These are phyloP conservation scores for Thraustochytrium striatum DNA, from an alignment of 352 stramenopile genomes.

Conservation along the genomic window DNA sequence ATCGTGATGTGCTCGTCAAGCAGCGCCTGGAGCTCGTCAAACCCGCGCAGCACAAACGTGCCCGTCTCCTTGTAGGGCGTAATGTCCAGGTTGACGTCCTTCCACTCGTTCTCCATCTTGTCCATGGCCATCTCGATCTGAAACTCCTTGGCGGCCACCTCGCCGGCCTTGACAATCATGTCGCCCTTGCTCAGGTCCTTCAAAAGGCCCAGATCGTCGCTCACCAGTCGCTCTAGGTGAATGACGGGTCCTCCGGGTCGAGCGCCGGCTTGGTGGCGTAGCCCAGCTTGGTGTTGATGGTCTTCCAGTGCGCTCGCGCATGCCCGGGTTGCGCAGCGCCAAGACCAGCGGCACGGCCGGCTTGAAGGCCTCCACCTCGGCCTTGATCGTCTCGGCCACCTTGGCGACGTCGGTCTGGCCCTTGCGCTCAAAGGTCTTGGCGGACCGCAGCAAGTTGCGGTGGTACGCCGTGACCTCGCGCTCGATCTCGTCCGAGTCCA, in stretches of 20 bases:
- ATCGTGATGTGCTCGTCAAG: conserved; percentile 92
- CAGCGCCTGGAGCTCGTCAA: conserved; percentile 83
- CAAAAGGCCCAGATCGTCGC: conserved; percentile 70
- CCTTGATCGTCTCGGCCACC: conserved; percentile 78
- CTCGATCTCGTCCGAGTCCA: conserved; percentile 86
- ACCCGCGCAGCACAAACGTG: conserved; percentile 84
- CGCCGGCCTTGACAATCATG: conserved; percentile 79
- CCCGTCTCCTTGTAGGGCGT: conserved; percentile 82
- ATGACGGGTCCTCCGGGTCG: conserved; percentile 58
- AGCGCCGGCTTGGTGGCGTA: conserved; percentile 75
- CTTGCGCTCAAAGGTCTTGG: conserved; percentile 87
- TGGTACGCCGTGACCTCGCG: conserved; percentile 75
- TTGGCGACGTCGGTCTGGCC: conserved; percentile 73
- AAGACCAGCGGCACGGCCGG: conserved; percentile 80
- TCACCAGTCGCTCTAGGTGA: conserved; percentile 61
- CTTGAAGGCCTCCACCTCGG: conserved; percentile 79
- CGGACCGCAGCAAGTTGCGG: conserved; percentile 73
- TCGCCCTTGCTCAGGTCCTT: conserved; percentile 66
- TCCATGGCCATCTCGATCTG: conserved; percentile 87
- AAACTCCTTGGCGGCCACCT: conserved; percentile 87
- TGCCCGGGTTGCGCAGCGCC: conserved; percentile 80
- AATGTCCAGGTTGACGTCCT: conserved; percentile 72
- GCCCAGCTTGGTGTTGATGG: conserved; percentile 77
- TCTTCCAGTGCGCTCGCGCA: conserved; percentile 87
- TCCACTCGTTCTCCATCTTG: conserved; percentile 84